A percentile compares a stretch with the other conserved stretches of the same genome.
Evolutionary conservation across 1,284 basidiomycete species (phyloP).

Genomic region (Hymenochaete sp.): DNA sequence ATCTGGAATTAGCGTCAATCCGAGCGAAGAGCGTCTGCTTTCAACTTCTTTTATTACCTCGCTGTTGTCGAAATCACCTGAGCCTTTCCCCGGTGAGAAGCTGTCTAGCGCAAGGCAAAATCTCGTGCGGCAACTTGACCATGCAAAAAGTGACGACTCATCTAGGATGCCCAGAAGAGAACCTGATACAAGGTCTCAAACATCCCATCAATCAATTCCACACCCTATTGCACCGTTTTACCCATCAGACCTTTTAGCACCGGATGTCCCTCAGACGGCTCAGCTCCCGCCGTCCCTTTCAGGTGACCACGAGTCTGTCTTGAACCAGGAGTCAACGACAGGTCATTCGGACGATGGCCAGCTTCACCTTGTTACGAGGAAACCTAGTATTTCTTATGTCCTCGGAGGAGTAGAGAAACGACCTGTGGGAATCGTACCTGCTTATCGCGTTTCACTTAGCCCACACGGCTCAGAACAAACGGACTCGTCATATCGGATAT

Average conservation of each 20-base stretch:
- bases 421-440: slow-evolving; percentile 15
- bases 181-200: neutral
- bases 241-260: slow-evolving; percentile 5
- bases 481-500: neutral
- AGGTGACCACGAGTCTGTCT: neutral
- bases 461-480: neutral
- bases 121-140: neutral
- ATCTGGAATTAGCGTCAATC: slow-evolving; percentile 46
- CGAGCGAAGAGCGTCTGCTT: slow-evolving; percentile 46
- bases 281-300: neutral
- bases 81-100: slow-evolving; percentile 14
- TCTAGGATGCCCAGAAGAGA: neutral
- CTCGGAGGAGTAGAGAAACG: slow-evolving; percentile 4
- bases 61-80: slow-evolving; percentile 30
- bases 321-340: too few species aligned
- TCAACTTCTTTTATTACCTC: slow-evolving; percentile 54
- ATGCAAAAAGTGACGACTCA: neutral
- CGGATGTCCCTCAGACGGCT: neutral
- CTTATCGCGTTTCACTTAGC: slow-evolving; percentile 6
- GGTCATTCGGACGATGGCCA: slow-evolving; percentile 10
- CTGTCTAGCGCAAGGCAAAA: neutral
- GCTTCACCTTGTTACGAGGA: slow-evolving; percentile 11
- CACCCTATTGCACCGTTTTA: slow-evolving; percentile 1
- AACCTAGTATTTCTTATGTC: slow-evolving; percentile 3
- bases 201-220: neutral